These are phyloP conservation scores for Ettlia oleoabundans DNA, from an alignment of 139 green algal genomes.

Conservation along the genomic window DNA sequence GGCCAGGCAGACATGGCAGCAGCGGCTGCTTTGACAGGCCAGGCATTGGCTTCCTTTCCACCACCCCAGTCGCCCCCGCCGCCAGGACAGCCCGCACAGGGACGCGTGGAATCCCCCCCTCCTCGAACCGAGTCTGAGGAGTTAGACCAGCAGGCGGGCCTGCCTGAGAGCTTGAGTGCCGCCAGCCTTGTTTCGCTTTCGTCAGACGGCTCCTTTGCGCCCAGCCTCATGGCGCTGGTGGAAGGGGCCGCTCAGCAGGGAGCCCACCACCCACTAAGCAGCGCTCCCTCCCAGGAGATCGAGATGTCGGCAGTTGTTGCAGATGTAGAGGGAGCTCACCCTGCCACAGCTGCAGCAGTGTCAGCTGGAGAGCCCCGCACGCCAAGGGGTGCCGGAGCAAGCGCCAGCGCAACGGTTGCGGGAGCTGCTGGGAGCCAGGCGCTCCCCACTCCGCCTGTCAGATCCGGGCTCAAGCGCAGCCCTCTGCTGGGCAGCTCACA, in stretches of 20 bases:
- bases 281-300: too few relatives aligned
- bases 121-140: background rate
- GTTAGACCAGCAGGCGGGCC: background rate
- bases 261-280: too few relatives aligned
- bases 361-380: background rate
- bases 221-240: conserved; percentile 10
- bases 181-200: background rate
- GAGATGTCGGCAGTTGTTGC: too few relatives aligned
- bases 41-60: conserved; percentile 27
- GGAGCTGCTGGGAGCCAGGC: background rate
- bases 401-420: background rate
- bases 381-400: background rate
- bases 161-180: conserved; percentile 1
- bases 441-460: too few relatives aligned
- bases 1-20: background rate
- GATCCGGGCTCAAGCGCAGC: background rate
- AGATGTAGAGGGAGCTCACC: too few relatives aligned
- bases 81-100: background rate
- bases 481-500: background rate
- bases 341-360: background rate
- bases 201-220: conserved; percentile 14
- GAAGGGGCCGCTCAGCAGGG: conserved; percentile 5
- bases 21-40: background rate
- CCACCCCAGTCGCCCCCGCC: background rate
- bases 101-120: background rate